A percentile compares a stretch with the other conserved stretches of the same genome.
Evolutionary conservation across 1,284 basidiomycete species (phyloP).

Genomic region (Abortiporus biennis): DNA sequence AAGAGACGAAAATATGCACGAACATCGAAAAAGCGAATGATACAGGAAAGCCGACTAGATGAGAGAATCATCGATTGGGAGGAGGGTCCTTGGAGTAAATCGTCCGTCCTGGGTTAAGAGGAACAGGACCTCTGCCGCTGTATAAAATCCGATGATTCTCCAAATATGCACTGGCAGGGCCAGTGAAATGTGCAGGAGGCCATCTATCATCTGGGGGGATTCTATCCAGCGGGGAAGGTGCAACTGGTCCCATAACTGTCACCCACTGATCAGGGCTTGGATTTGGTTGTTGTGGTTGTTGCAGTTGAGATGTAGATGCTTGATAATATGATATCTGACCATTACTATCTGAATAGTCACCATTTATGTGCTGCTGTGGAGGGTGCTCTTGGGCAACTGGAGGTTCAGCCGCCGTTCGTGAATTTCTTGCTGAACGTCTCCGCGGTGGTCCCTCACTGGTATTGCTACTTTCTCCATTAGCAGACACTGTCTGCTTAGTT

Average conservation of each 20-base stretch:
- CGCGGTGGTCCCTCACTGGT: no score
- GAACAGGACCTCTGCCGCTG: slow-evolving; percentile 12
- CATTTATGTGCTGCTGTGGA: not conserved
- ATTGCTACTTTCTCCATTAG: no score
- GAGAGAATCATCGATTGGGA: slow-evolving; percentile 8
- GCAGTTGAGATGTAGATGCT: no score
- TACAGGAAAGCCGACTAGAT: no score
- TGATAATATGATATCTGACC: no score
- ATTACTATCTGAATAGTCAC: not conserved
- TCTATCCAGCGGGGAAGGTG: no score
- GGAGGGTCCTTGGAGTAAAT: slow-evolving; percentile 24
- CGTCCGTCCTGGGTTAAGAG: slow-evolving; percentile 24
- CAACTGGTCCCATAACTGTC: not conserved
- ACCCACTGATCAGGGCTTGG: no score
- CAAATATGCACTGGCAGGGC: slow-evolving; percentile 20
- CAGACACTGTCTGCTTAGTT: not conserved
- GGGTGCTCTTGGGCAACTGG: not conserved
- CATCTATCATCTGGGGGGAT: not conserved
- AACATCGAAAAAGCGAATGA: not conserved
- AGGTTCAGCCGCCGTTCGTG: not conserved
- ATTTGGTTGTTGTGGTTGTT: no score
- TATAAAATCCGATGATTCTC: slow-evolving; percentile 16
- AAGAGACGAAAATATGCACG: no score
- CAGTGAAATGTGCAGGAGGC: slow-evolving; percentile 12
- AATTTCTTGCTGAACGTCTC: no score